phyloP scores from a whole-genome alignment of 352 stramenopile genomes.

The Pelagophyceae sp. region DNA sequence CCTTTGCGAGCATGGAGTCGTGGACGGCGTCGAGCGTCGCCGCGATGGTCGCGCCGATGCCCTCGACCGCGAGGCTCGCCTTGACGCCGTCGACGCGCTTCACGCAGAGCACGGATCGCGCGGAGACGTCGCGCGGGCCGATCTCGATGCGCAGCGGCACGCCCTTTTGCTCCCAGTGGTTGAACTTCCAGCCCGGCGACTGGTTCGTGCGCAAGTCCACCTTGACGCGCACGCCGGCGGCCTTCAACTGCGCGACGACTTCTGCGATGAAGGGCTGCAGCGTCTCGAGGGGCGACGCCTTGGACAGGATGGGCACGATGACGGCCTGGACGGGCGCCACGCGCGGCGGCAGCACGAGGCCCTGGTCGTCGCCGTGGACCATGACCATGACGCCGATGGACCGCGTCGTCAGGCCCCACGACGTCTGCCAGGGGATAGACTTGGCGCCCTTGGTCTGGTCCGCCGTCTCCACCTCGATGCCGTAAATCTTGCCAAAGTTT shows the following conservation, averaged over 20 bases:
- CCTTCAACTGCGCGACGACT: conserved; percentile 53
- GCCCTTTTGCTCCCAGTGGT: conserved; percentile 99
- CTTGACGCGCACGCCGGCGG: conserved; percentile 72
- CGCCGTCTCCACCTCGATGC: conserved; percentile 95
- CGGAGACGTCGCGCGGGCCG: conserved; percentile 88
- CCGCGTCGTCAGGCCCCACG: conserved; percentile 91
- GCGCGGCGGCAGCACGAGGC: conserved; percentile 91
- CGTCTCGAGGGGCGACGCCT: conserved; percentile 65
- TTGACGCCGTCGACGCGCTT: conserved; percentile 86
- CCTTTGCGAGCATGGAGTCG: conserved; percentile 85
- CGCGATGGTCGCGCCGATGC: conserved; percentile 59
- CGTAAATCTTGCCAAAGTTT: conserved; percentile 99
- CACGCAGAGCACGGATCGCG: conserved; percentile 81
- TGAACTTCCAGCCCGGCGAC: conserved; percentile 94
- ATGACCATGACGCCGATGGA: conserved; percentile 99
- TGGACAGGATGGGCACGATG: conserved; percentile 89
- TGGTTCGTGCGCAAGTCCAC: conserved; percentile 83
- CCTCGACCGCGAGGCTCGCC: conserved; percentile 65
- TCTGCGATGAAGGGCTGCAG: conserved; percentile 72
- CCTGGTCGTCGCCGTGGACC: conserved; percentile 98
- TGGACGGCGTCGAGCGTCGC: conserved; percentile 85
- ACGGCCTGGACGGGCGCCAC: conserved; percentile 91
- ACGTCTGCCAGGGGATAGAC: conserved; percentile 95
- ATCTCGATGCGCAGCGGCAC: conserved; percentile 97
- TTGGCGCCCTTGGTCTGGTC: conserved; percentile 80